phyloP scores from a whole-genome alignment of 345 rosid genomes.

The Corchorus olitorius region DNA sequence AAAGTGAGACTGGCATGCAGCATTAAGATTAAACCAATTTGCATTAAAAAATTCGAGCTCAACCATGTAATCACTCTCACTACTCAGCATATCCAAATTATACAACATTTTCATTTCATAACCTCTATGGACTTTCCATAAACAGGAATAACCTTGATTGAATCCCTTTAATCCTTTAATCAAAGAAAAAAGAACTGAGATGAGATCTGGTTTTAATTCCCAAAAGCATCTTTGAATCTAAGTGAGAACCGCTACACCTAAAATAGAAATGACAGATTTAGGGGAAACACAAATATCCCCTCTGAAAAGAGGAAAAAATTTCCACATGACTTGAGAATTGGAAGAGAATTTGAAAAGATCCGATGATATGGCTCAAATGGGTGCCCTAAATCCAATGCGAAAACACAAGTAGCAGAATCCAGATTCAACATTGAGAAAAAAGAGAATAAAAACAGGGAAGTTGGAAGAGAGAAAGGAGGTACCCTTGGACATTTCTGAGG shows the following conservation, averaged over 20 bases:
- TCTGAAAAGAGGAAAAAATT: neutral
- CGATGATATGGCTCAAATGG: slow-evolving; percentile 14
- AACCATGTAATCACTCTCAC: neutral
- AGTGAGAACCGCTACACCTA: neutral
- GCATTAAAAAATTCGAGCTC: neutral
- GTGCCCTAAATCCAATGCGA: slow-evolving; percentile 14
- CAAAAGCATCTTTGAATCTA: slow-evolving; percentile 16
- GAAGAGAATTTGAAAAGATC: slow-evolving; percentile 24
- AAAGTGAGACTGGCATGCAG: neutral
- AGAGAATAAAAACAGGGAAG: neutral
- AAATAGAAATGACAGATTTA: neutral
- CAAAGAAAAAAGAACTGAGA: neutral
- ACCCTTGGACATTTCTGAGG: slow-evolving; percentile 93
- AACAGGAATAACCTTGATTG: too few relatives aligned
- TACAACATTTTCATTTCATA: neutral
- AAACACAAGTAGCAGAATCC: slow-evolving; percentile 15
- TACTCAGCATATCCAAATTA: neutral
- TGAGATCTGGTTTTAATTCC: slow-evolving; percentile 31
- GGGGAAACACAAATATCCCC: neutral
- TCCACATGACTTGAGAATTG: slow-evolving; percentile 3
- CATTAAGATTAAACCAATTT: neutral
- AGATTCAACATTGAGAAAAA: slow-evolving; percentile 18
- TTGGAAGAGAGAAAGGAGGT: neutral
- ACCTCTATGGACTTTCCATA: neutral
- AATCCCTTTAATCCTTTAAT: neutral